Percentiles rank a stretch among this genome's conserved stretches.
phyloP scores from a whole-genome alignment of 164 flowering plant genomes.

The Berberis thunbergii region DNA sequence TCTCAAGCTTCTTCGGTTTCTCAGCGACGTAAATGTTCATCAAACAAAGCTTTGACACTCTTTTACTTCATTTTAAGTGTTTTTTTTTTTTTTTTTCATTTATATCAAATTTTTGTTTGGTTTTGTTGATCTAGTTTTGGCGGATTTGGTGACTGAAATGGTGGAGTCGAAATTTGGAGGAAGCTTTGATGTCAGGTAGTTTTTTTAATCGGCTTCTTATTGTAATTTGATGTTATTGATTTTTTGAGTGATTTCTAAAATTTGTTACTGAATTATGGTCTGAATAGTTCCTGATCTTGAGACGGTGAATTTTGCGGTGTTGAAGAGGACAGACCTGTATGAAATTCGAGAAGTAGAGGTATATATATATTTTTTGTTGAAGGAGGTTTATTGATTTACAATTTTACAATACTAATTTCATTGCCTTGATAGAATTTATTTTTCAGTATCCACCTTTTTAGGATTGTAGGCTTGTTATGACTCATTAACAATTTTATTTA shows the following conservation, averaged over 20 bases:
- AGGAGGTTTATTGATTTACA: too few relatives aligned
- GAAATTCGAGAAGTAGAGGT: slow-evolving; percentile 91
- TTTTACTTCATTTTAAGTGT: not conserved
- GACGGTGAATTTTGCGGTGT: slow-evolving; percentile 59
- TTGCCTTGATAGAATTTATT: too few relatives aligned
- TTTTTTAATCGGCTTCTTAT: not conserved
- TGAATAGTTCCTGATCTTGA: slow-evolving; percentile 79
- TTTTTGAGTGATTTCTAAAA: not conserved
- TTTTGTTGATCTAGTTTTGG: slow-evolving; percentile 38
- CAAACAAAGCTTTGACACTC: not conserved
- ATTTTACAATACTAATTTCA: too few relatives aligned
- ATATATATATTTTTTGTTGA: slow-evolving; percentile 7
- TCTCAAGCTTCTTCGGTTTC: slow-evolving; percentile 61
- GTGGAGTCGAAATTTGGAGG: slow-evolving; percentile 63
- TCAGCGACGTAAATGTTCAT: slow-evolving; percentile 46
- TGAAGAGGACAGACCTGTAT: slow-evolving; percentile 47
- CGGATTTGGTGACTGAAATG: slow-evolving; percentile 57
- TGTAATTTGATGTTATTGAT: not conserved
- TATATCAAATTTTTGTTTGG: not conserved
- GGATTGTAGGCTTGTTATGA: too few relatives aligned
- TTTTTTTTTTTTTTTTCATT: not conserved
- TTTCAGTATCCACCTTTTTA: too few relatives aligned
- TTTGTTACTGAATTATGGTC: not conserved
- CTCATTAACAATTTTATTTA: too few relatives aligned
- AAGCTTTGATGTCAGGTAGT: slow-evolving; percentile 82